phyloP scores from a whole-genome alignment of 192 early-diverging fungal genomes.

The Obelidium mucronatum region DNA sequence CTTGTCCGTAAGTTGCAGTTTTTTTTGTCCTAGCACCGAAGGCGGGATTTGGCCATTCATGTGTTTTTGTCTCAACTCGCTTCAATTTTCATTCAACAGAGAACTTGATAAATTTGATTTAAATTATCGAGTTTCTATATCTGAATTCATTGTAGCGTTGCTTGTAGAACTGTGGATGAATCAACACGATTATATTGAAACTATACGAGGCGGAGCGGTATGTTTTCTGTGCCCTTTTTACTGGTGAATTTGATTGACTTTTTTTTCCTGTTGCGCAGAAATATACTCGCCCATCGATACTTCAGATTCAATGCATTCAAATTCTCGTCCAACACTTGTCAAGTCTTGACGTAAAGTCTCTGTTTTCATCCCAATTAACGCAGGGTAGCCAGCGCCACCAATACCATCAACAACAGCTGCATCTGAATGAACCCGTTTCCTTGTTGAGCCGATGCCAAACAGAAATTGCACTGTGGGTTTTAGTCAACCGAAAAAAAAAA shows the following conservation, averaged over 20 bases:
- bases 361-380: not conserved
- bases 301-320: constrained; percentile 35
- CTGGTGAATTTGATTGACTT: too few species aligned
- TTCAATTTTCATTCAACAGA: not conserved
- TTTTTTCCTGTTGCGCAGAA: too few species aligned
- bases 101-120: not conserved
- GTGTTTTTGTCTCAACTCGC: not conserved
- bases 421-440: not conserved
- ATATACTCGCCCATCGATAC: constrained; percentile 2
- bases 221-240: too few species aligned
- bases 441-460: not conserved
- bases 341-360: constrained; percentile 13
- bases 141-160: constrained; percentile 41
- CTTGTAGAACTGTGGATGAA: constrained; percentile 51
- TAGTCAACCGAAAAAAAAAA: too few species aligned
- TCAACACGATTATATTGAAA: constrained; percentile 43
- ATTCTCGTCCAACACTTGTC: constrained; percentile 24
- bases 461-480: not conserved
- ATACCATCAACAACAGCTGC: not conserved
- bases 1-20: constrained; percentile 13
- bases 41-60: too few species aligned
- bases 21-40: too few species aligned
- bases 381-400: not conserved
- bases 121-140: constrained; percentile 11
- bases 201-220: constrained; percentile 14